Percentiles rank a stretch among this genome's conserved stretches.
Evolutionary conservation across 179 eudicot species (phyloP).

Genomic region (Silene noctiflora): DNA sequence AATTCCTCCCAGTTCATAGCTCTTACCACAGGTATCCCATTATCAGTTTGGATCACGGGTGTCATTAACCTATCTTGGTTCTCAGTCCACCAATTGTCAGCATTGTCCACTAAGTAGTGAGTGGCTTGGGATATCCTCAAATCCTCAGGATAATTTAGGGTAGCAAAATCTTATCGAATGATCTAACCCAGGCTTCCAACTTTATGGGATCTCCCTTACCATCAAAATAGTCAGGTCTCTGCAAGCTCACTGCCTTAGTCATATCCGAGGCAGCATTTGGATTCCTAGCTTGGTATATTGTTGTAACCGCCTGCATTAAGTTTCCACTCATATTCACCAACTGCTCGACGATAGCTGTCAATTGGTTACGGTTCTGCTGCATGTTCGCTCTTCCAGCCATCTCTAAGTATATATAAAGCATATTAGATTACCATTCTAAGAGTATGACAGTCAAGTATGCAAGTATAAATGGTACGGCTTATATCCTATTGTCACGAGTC

Average conservation of each 20-base stretch:
- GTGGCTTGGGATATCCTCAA: not conserved
- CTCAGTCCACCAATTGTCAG: slow-evolving; percentile 6
- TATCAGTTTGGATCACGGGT: not conserved
- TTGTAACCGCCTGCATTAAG: not conserved
- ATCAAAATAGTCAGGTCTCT: not conserved
- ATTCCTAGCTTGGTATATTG: not conserved
- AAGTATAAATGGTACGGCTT: no score
- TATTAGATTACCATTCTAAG: no score
- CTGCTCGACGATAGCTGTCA: no score
- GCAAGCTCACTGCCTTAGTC: not conserved
- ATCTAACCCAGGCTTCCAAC: not conserved
- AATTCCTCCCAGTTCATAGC: not conserved
- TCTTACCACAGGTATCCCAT: not conserved
- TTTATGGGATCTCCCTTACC: not conserved
- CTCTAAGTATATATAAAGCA: no score
- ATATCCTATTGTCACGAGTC: no score
- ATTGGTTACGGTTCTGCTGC: no score
- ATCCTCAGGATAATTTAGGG: not conserved
- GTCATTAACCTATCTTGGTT: not conserved
- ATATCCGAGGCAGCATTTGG: not conserved
- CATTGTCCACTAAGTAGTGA: not conserved
- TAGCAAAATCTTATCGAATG: not conserved
- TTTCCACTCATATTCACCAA: no score
- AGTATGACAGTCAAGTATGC: no score
- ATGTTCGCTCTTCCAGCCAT: no score